Conservation (phyloP, 2,329 filamentous ascomycete genomes). For the Penicillium sp. region DNA sequence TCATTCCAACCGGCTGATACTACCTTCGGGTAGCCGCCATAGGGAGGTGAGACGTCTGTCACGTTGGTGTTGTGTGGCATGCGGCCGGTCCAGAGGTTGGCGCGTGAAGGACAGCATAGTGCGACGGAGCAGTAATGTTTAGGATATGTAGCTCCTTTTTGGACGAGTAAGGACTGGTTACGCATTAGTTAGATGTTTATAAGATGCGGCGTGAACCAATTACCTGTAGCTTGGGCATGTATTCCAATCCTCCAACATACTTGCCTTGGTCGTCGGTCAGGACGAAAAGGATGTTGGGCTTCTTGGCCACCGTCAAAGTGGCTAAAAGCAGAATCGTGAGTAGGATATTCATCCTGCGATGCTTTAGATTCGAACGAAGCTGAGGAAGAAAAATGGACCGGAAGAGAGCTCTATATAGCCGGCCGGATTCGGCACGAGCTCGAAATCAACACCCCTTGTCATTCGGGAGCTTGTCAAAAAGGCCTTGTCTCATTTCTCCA, state of each 20-base stretch:
- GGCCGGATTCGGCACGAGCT: background rate
- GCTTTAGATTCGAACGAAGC: background rate
- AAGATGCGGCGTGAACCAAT: no score
- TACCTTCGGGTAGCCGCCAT: conserved; percentile 62
- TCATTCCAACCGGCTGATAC: conserved; percentile 63
- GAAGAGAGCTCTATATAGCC: conserved; percentile 4
- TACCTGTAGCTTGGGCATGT: conserved; percentile 51
- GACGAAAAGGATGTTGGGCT: conserved; percentile 64
- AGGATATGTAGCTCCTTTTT: conserved; percentile 58
- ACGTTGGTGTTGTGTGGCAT: conserved; percentile 69
- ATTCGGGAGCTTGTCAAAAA: background rate
- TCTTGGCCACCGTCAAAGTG: conserved; percentile 18
- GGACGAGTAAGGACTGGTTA: conserved; percentile 52
- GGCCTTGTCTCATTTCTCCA: conserved; percentile 21
- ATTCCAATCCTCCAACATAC: conserved; percentile 35
- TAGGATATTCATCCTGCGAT: conserved; percentile 12
- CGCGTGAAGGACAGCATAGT: conserved; percentile 65
- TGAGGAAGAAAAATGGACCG: background rate
- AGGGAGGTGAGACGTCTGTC: conserved; percentile 45
- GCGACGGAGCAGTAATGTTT: conserved; percentile 62
- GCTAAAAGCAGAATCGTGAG: conserved; percentile 8
- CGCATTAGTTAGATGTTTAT: conserved; percentile 13
- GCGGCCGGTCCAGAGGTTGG: conserved; percentile 62
- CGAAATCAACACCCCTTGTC: no score
- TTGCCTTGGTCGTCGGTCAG: conserved; percentile 66